Percentiles rank a stretch among this genome's conserved stretches.
Conservation (phyloP, 306 rosid genomes). For the Corylus avellana region DNA sequence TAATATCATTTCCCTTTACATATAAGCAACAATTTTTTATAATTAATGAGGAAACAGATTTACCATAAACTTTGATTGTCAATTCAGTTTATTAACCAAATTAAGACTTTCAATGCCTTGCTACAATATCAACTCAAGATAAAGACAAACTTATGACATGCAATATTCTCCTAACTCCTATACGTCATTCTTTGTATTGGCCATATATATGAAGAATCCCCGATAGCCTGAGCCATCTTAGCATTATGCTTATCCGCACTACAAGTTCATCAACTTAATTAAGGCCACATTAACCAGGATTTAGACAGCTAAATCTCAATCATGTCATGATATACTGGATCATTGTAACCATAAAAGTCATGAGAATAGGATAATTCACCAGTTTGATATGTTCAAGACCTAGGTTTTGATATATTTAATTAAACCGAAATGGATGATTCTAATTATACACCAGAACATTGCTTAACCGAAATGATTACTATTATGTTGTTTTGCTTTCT, state of each 20-base stretch:
- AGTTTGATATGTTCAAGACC: neutral
- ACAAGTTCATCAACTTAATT: no score
- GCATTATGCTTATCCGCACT: neutral
- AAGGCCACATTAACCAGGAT: neutral
- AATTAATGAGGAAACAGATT: no score
- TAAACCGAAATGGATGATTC: no score
- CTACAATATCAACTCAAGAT: neutral
- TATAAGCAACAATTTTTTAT: no score
- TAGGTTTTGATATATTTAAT: no score
- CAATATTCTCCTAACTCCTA: neutral
- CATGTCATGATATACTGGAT: neutral
- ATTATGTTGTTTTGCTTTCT: no score
- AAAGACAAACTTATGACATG: neutral
- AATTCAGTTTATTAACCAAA: neutral
- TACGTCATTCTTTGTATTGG: neutral
- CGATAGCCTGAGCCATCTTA: no score
- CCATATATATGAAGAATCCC: neutral
- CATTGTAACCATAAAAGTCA: neutral
- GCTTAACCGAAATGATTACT: no score
- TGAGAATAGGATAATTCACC: neutral
- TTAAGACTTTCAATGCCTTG: neutral
- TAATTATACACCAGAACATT: no score
- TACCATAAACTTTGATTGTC: no score
- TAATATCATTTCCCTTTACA: no score
- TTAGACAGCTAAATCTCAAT: neutral